These are phyloP conservation scores for Phtheirospermum japonicum DNA, from an alignment of 257 asterid genomes.

Conservation along the genomic window DNA sequence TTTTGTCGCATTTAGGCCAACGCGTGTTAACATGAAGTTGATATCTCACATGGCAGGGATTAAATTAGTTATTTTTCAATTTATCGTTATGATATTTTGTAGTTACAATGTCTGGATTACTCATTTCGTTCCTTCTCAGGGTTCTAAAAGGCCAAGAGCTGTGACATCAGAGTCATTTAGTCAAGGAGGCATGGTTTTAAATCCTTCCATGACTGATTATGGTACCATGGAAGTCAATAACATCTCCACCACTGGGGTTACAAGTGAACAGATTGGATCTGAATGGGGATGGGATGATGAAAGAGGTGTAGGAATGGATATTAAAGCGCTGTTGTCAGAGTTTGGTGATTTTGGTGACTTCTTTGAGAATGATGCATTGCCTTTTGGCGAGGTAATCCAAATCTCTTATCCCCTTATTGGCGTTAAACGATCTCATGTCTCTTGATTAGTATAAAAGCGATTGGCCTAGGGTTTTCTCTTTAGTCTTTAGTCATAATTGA, in stretches of 20 bases:
- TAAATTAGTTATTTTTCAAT: slow-evolving; percentile 7
- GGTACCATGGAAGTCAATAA: slow-evolving; percentile 67
- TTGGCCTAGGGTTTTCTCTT: background rate
- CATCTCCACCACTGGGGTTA: slow-evolving; percentile 48
- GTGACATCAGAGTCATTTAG: slow-evolving; percentile 81
- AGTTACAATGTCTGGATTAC: slow-evolving; percentile 7
- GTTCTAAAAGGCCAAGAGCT: slow-evolving; percentile 67
- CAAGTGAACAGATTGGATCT: slow-evolving; percentile 55
- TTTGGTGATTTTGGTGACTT: slow-evolving; percentile 99
- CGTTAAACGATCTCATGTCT: slow-evolving; percentile 3
- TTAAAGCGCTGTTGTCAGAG: slow-evolving; percentile 83
- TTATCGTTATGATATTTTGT: background rate
- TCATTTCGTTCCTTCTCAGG: slow-evolving; percentile 43
- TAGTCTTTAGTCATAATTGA: background rate
- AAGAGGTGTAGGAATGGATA: slow-evolving; percentile 75
- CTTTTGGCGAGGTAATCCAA: slow-evolving; percentile 90
- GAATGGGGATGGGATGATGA: slow-evolving; percentile 96
- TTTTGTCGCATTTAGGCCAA: background rate
- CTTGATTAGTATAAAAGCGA: background rate
- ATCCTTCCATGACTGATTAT: slow-evolving; percentile 69
- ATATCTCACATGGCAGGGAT: slow-evolving; percentile 5
- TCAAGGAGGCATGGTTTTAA: slow-evolving; percentile 71
- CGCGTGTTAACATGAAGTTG: background rate
- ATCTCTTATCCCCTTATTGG: slow-evolving; percentile 14
- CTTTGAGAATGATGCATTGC: slow-evolving; percentile 77